Evolutionary conservation across 1,284 basidiomycete species (phyloP).

Genomic region (Porodaedalea pini): DNA sequence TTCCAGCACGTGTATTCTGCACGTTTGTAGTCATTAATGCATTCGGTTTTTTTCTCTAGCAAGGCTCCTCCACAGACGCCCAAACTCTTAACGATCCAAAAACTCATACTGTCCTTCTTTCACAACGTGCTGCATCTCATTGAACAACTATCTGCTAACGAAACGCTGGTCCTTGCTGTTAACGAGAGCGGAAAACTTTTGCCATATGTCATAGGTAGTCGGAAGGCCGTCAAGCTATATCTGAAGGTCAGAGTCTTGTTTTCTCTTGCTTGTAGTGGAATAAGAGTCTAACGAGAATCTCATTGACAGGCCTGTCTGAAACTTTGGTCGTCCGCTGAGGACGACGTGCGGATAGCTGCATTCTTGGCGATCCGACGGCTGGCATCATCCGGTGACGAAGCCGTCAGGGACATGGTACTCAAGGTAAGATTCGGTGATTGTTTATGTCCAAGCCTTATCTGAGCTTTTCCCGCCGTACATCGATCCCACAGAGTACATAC

Average conservation of each 20-base stretch:
- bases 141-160: slow-evolving; percentile 69
- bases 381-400: slow-evolving; percentile 76
- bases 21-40: slow-evolving; percentile 6
- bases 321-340: slow-evolving; percentile 80
- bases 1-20: background rate
- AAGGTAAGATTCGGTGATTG: slow-evolving; percentile 51
- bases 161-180: slow-evolving; percentile 70
- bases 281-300: background rate
- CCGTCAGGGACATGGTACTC: slow-evolving; percentile 81
- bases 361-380: slow-evolving; percentile 86
- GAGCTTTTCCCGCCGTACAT: slow-evolving; percentile 5
- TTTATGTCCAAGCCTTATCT: slow-evolving; percentile 6
- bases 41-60: slow-evolving; percentile 37
- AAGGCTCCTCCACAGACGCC: slow-evolving; percentile 73
- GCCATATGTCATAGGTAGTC: slow-evolving; percentile 80
- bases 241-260: slow-evolving; percentile 58
- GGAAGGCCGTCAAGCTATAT: slow-evolving; percentile 81
- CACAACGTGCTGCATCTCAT: slow-evolving; percentile 80
- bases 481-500: slow-evolving; percentile 69
- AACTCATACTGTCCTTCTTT: slow-evolving; percentile 87
- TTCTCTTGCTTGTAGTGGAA: background rate
- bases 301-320: slow-evolving; percentile 68
- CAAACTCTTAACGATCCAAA: slow-evolving; percentile 80
- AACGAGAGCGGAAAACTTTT: slow-evolving; percentile 82
- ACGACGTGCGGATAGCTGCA: slow-evolving; percentile 82